phyloP scores from a whole-genome alignment of 768 basidiomycete species.

The Royoungia palumana region DNA sequence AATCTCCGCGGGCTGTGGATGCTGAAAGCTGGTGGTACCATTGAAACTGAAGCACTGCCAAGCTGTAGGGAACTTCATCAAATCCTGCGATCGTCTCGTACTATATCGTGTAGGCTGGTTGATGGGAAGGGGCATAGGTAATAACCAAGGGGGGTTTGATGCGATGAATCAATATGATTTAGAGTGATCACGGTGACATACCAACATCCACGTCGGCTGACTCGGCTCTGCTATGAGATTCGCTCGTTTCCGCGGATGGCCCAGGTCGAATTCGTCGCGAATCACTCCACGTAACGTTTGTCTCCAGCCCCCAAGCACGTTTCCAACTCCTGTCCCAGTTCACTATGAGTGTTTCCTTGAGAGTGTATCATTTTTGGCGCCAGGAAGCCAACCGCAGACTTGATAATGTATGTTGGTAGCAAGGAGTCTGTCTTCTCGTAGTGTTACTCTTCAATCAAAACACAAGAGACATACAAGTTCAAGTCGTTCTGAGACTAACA shows the following conservation, averaged over 20 bases:
- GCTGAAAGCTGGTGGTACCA: background rate
- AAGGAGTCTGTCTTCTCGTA: background rate
- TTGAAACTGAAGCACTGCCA: conserved; percentile 1
- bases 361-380: background rate
- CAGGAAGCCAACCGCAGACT: background rate
- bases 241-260: conserved; percentile 3
- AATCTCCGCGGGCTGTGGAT: background rate
- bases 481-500: too few relatives aligned
- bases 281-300: background rate
- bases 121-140: too few relatives aligned
- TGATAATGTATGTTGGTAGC: too few relatives aligned
- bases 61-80: conserved; percentile 1
- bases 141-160: too few relatives aligned
- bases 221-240: background rate
- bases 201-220: background rate
- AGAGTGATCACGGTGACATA: too few relatives aligned
- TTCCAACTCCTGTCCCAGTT: conserved; percentile 5
- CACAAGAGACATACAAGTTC: too few relatives aligned
- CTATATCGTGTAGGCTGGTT: too few relatives aligned
- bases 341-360: background rate
- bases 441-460: background rate
- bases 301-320: conserved; percentile 19
- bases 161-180: too few relatives aligned
- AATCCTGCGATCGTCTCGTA: too few relatives aligned
- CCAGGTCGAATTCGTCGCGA: background rate